Base-by-base conservation (phyloP, 495 filamentous ascomycete species). In the Massariosphaeria phaeospora region DNA sequence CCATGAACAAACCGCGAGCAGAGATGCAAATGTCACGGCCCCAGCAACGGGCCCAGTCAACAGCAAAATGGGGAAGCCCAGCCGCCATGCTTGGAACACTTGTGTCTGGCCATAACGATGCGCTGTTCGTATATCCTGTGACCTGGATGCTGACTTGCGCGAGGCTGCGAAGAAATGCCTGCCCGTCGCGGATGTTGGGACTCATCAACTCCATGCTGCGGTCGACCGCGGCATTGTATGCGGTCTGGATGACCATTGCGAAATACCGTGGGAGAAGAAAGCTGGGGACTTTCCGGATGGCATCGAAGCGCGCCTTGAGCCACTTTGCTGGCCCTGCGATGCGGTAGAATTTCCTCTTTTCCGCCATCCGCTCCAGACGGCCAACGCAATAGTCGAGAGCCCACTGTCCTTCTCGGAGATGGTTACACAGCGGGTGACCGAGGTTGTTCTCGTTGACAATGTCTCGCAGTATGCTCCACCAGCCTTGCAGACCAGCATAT, bases 1-100 rank as follows among this genome's bases (percentile, higher is more conserved):
- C 88, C 27, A 97, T 80, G 63, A 85, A 88, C 12, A 99, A 75
- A 40, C 94, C 94, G 27, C 94, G 83, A 12, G 95, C 77, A 20
- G 94, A 91, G 55, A 99, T 97, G 70, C 97, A 97, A 12, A 95
- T 84, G 71, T 99, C 94, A 20, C 94, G 83, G 33, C 94, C 94
- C 94, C 94, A 99, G 69, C 90, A 96, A 50, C 94, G 79, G 48
- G 93, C 89, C 89, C 93, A 99, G 54, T 91, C 84, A 3, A 84
- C 82, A 9, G 94, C 81, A 68, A 99, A 99, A 72, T 99, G 94
- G 11, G 94, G 94, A 17, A 99, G 72, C 2, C 94, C 94, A 44
- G 94, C 94, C 17, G 94, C 93, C 58, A 99, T 77, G 39, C 85
- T 89, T 18, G 90, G 86, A 2, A 95, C 89, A 27, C 76, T 75